Evolutionary conservation across 805 yeast species (phyloP).

Genomic region (Barnettozyma populi): DNA sequence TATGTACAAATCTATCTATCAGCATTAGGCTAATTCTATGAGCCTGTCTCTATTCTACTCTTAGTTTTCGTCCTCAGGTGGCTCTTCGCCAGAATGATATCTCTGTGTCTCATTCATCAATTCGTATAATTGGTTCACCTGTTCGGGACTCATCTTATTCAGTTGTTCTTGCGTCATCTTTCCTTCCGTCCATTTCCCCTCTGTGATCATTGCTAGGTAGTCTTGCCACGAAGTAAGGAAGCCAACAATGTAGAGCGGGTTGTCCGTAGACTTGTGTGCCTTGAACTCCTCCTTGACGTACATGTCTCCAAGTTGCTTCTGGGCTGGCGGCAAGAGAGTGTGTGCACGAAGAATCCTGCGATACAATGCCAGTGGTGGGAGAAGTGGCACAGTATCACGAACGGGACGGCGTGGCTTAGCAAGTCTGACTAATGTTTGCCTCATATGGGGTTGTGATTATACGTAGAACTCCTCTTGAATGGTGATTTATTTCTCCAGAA

Average conservation of each 20-base stretch:
- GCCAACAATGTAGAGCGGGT: slow-evolving; percentile 92
- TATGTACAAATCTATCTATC: background rate
- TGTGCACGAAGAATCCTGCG: slow-evolving; percentile 83
- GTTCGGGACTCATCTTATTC: slow-evolving; percentile 86
- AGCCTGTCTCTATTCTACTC: background rate
- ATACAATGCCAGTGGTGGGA: slow-evolving; percentile 81
- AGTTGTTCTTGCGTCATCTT: slow-evolving; percentile 58
- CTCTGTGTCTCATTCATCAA: slow-evolving; percentile 63
- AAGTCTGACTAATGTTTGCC: slow-evolving; percentile 10
- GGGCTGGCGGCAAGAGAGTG: slow-evolving; percentile 54
- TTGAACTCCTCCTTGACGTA: slow-evolving; percentile 88
- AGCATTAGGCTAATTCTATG: background rate
- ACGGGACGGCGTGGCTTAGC: slow-evolving; percentile 17
- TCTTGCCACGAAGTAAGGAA: slow-evolving; percentile 94
- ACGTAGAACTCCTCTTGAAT: too few species aligned
- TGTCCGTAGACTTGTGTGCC: slow-evolving; percentile 74
- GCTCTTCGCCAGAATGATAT: slow-evolving; percentile 15
- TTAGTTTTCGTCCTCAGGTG: background rate
- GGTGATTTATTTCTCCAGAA: too few species aligned
- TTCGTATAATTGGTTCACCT: slow-evolving; percentile 73
- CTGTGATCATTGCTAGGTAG: slow-evolving; percentile 54
- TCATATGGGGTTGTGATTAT: slow-evolving; percentile 7
- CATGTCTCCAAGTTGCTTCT: slow-evolving; percentile 78
- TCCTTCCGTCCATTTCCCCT: slow-evolving; percentile 60
- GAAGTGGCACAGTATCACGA: slow-evolving; percentile 39